Evolutionary conservation across 2,329 filamentous ascomycete genomes (phyloP).

Genomic region (Scytalidium lignicola): DNA sequence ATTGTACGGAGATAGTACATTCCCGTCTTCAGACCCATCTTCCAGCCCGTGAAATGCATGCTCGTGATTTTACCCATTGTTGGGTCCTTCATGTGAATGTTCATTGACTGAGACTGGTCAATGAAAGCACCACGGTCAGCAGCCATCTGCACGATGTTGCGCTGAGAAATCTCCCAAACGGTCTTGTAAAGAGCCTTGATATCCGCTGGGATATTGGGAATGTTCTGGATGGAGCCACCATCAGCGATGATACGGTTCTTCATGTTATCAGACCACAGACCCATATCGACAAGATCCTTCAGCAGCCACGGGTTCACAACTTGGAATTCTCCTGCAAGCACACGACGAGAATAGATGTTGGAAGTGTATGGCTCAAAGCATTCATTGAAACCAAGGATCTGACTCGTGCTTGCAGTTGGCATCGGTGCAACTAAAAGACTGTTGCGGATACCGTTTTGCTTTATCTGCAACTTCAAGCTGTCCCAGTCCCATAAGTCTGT

Average conservation of each 20-base stretch:
- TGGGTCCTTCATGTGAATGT: constrained; percentile 99
- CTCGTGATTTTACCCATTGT: constrained; percentile 99
- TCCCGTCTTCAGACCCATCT: constrained; percentile 97
- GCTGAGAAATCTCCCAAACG: constrained; percentile 98
- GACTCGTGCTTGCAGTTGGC: constrained; percentile 94
- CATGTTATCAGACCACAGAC: constrained; percentile 98
- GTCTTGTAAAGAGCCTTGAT: constrained; percentile 99
- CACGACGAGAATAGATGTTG: constrained; percentile 98
- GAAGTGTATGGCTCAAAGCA: constrained; percentile 99
- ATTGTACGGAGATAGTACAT: constrained; percentile 99
- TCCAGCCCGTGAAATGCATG: constrained; percentile 99
- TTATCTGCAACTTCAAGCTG: constrained; percentile 81
- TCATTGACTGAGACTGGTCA: constrained; percentile 97
- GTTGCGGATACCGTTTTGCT: constrained; percentile 91
- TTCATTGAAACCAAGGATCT: constrained; percentile 98
- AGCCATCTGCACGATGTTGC: constrained; percentile 93
- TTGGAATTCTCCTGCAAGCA: constrained; percentile 97
- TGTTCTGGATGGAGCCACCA: constrained; percentile 91
- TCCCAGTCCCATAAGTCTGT: constrained; percentile 97
- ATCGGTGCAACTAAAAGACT: constrained; percentile 92
- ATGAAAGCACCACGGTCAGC: constrained; percentile 98
- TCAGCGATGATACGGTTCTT: constrained; percentile 99
- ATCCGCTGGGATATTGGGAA: constrained; percentile 92
- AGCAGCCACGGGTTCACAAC: constrained; percentile 98
- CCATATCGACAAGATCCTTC: constrained; percentile 96